A percentile compares a stretch with the other conserved stretches of the same genome.
phyloP scores from a whole-genome alignment of 2,329 filamentous ascomycete species.

The Exophiala bonariae region DNA sequence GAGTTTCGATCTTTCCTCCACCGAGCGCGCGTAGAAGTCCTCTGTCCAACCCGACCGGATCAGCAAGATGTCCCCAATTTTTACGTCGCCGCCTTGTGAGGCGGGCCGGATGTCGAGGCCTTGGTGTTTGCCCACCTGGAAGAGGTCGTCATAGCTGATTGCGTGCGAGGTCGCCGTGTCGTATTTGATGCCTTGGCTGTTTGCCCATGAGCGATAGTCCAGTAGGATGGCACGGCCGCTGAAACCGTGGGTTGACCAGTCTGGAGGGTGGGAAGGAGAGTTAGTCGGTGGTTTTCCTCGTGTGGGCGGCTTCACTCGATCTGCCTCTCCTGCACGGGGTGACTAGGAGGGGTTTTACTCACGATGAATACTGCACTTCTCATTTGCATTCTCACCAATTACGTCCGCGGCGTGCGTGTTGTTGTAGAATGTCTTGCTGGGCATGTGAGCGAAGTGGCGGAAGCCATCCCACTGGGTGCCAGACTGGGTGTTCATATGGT shows the following conservation, averaged over 20 bases:
- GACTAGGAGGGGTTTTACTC: too few species aligned
- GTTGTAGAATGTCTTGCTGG: constrained; percentile 42
- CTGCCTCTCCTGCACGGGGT: too few species aligned
- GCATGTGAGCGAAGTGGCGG: constrained; percentile 45
- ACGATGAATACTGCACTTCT: constrained; percentile 43
- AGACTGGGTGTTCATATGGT: constrained; percentile 50
- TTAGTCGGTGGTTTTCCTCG: too few species aligned
- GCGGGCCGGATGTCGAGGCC: constrained; percentile 61
- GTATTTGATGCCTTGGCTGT: constrained; percentile 51
- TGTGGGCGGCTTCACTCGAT: too few species aligned
- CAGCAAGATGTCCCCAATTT: constrained; percentile 65
- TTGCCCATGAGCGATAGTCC: constrained; percentile 48
- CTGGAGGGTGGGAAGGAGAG: too few species aligned
- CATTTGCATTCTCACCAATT: constrained; percentile 34
- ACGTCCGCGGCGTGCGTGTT: constrained; percentile 39
- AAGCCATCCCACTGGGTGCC: constrained; percentile 54
- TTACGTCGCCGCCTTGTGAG: constrained; percentile 55
- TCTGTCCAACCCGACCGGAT: constrained; percentile 65
- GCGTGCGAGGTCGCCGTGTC: constrained; percentile 54
- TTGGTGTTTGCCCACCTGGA: constrained; percentile 59
- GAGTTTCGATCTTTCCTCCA: constrained; percentile 34
- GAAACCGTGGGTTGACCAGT: constrained; percentile 44
- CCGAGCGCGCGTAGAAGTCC: constrained; percentile 51
- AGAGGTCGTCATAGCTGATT: constrained; percentile 57
- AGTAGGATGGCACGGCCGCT: constrained; percentile 44